Evolutionary conservation across 2,329 filamentous ascomycete genomes (phyloP).

Genomic region (Bipolaris bicolor): DNA sequence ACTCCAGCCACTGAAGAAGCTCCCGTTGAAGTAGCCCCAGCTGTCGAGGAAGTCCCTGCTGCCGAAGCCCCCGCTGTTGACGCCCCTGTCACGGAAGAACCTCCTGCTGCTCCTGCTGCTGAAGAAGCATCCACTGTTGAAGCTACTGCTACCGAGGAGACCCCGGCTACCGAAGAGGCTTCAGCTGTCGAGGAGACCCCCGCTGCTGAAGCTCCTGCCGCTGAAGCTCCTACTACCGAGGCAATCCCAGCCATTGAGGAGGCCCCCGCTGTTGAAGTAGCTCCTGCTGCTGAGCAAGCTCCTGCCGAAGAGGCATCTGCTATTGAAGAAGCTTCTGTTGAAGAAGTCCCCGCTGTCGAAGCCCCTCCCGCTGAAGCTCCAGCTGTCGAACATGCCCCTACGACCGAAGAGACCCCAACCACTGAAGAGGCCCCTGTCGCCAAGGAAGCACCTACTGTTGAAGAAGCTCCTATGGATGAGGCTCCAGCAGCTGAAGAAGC

Average conservation of each 20-base stretch:
- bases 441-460: neutral
- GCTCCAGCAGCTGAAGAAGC: no score
- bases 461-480: neutral
- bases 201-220: no score
- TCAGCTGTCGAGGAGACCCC: neutral
- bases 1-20: neutral
- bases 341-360: neutral
- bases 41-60: neutral
- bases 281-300: neutral
- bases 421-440: neutral
- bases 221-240: neutral
- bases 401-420: neutral
- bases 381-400: neutral
- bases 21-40: neutral
- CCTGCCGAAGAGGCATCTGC: neutral
- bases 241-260: no score
- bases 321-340: neutral
- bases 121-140: neutral
- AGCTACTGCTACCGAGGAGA: no score
- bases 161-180: no score
- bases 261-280: neutral
- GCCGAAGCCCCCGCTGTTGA: neutral
- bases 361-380: neutral
- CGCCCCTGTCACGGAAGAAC: neutral
- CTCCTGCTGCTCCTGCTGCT: neutral